Evolutionary conservation across 148 eudicot species (phyloP), one percentile per base, ranked within the genome.

Genomic region (Amaranthus cruentus): DNA sequence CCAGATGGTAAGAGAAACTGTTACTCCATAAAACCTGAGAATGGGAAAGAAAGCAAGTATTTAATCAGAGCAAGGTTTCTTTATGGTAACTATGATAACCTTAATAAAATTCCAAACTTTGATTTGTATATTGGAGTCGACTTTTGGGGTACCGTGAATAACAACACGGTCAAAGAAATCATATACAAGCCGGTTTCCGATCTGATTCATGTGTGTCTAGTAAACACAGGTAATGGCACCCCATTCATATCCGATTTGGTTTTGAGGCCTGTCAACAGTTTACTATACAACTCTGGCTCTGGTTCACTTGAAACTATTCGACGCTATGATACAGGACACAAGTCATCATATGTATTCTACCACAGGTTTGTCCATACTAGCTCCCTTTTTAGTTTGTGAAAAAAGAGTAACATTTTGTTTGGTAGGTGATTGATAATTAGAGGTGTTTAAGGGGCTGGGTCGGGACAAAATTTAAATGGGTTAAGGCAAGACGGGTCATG

Each of bases 21-120:
- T 51, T 75, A 75, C 73, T 68, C 78, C 42, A 15, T 75, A 43
- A 68, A 43, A 49, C 73, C 73, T 13, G 38, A 6, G 13, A 49
- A 61, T n/a, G 78, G 78, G 13, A 75, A 47, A 49, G 63, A 43
- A 9, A 13, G 60, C 1, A 68, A 48, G 0, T 75, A 75, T 28
- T 68, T 75, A 42, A 68, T 75, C 14, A 28, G 78, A 62, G 73
- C 73, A 7, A 28, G 5, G 4, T 75, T 75, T 15, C 4, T 14
- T 42, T 75, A 75, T n/a, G 78, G 78, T 9, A 68, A 75, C 44
- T 75, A 75, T 68, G 73, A 75, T 59, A 58, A 49, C 10, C 10
- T 49, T 6, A 49, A 68, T 4, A 42, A 3, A 3, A 8, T 50
- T 2, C 78, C 78, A 15, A 2, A 12, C 12, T 75, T 75, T 43